Base-by-base conservation (phyloP, 495 filamentous ascomycete genomes). In the Penicillium coffeae region DNA sequence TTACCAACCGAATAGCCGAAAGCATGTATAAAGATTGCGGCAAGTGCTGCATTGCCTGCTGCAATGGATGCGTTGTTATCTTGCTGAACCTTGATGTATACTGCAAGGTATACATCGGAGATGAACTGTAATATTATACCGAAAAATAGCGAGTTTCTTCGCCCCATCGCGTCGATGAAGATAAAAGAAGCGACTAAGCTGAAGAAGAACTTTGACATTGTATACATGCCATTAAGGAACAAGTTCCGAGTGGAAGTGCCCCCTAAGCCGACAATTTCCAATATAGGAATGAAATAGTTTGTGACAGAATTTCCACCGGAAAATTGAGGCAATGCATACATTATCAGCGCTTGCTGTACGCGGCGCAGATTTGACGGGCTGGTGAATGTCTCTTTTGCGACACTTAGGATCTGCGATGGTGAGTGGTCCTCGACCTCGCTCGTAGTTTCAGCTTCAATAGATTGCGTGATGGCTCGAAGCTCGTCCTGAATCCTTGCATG, bases 401-500 rank as follows among this genome's bases (percentile, higher is more conserved):
- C 25, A 30, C 5, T 30, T 10, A 10, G 25, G 25, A 5, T 10
- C 25, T 10, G 6, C 5, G n/a, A n/a, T 37, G 35, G 35, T n/a
- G 32, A 21, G 34, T 15, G 34, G 39, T 35, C 30, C 8, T 47
- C 21, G 18, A 5, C 25, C 13, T 42, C n/a, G 1, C 43, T 39
- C 42, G 77, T 78, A 3, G 39, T 18, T 9, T 2, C 12, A 30
- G 37, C n/a, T 1, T 14, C 21, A 1, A 87, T 63, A 6, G 32
- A 20, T n/a, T 30, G 30, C 13, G 38, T 18, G 38, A 48, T 34
- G 1, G 1, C 27, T 1, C 16, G 33, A 14, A 47, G 18, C 60
- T 89, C 85, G 2, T 64, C 64, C 22, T 65, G 47, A 41, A 90
- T 66, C 37, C 73, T 69, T 1, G 75, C 69, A 47, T 82, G 73